These are phyloP conservation scores for Nicotiana undulata DNA, from an alignment of 257 asterid species.

Conservation along the genomic window DNA sequence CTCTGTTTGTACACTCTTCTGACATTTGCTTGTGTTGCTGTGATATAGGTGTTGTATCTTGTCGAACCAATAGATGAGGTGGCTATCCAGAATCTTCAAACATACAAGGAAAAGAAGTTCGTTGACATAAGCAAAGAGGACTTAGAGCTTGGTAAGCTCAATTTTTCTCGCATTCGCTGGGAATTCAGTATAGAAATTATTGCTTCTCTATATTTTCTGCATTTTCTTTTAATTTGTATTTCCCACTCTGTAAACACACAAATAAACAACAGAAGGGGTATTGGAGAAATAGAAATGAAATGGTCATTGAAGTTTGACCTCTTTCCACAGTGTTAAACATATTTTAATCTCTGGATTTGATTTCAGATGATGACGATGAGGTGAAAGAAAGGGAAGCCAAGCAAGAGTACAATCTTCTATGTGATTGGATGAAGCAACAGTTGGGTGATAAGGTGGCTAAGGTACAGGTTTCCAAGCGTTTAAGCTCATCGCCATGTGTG, in stretches of 20 bases:
- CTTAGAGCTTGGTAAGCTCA: slow-evolving; percentile 74
- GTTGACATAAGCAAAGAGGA: slow-evolving; percentile 99
- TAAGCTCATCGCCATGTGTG: slow-evolving; percentile 97
- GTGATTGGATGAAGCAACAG: slow-evolving; percentile 97
- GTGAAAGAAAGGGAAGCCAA: slow-evolving; percentile 71
- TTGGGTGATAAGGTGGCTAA: slow-evolving; percentile 96
- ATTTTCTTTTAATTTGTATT: not conserved
- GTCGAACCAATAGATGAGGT: slow-evolving; percentile 96
- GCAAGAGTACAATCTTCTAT: slow-evolving; percentile 79
- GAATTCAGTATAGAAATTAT: not conserved
- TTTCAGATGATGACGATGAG: slow-evolving; percentile 83
- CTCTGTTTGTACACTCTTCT: not conserved
- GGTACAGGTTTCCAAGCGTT: slow-evolving; percentile 86
- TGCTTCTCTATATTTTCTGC: not conserved
- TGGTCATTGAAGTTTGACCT: not conserved
- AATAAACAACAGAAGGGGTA: not conserved
- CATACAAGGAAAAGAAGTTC: slow-evolving; percentile 92
- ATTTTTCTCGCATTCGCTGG: not conserved
- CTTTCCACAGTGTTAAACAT: not conserved
- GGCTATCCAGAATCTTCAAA: slow-evolving; percentile 87
- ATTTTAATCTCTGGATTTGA: not conserved
- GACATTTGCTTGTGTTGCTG: slow-evolving; percentile 6
- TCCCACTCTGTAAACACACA: not conserved
- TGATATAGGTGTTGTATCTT: slow-evolving; percentile 67
- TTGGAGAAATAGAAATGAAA: not conserved